Conservation (phyloP, 2,329 filamentous ascomycete genomes). For the Setomelanomma holmii region DNA sequence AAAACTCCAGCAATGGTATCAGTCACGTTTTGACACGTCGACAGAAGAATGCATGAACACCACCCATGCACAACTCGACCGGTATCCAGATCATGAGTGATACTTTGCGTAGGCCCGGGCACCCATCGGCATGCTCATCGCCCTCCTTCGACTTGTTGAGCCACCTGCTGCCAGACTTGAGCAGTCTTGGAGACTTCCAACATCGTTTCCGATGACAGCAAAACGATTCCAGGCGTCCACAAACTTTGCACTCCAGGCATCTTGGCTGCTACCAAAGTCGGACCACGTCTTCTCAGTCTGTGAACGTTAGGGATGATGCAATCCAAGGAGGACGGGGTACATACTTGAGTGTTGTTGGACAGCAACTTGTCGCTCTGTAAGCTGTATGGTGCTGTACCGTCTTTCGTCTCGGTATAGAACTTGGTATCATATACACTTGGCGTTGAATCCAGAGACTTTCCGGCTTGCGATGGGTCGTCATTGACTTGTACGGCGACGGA, state of each 20-base stretch:
- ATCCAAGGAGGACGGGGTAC: neutral
- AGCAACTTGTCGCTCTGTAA: slow-evolving; percentile 29
- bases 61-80: neutral
- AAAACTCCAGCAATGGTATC: too few relatives aligned
- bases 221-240: slow-evolving; percentile 30
- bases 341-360: slow-evolving; percentile 26
- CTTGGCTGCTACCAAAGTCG: slow-evolving; percentile 20
- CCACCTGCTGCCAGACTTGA: slow-evolving; percentile 22
- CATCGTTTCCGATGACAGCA: slow-evolving; percentile 30
- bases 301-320: neutral
- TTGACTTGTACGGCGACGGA: slow-evolving; percentile 33
- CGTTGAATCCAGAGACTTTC: slow-evolving; percentile 36
- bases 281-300: slow-evolving; percentile 26
- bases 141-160: slow-evolving; percentile 1
- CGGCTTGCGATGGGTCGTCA: slow-evolving; percentile 30
- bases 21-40: too few relatives aligned
- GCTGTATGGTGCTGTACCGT: slow-evolving; percentile 33
- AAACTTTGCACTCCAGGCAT: slow-evolving; percentile 28
- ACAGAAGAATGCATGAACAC: too few relatives aligned
- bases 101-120: slow-evolving; percentile 2
- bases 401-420: slow-evolving; percentile 39
- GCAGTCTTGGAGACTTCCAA: slow-evolving; percentile 27
- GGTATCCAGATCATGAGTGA: slow-evolving; percentile 3
- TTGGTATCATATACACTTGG: slow-evolving; percentile 35
- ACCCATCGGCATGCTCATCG: slow-evolving; percentile 9